These are phyloP conservation scores for Gossypium ekmanianum DNA, from an alignment of 345 rosid genomes.

Conservation along the genomic window DNA sequence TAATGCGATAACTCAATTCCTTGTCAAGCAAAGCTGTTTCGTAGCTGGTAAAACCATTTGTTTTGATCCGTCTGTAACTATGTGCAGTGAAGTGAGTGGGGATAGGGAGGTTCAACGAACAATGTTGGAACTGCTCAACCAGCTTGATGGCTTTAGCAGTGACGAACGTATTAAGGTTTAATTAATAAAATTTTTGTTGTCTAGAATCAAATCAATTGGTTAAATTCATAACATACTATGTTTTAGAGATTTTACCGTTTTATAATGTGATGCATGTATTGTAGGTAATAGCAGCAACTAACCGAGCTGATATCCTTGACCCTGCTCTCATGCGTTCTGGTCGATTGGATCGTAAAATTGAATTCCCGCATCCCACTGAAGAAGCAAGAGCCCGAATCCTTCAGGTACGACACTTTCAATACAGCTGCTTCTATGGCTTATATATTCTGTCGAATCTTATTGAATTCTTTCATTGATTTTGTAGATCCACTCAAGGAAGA, in stretches of 20 bases:
- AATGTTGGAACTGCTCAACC: constrained; percentile 96
- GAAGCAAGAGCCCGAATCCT: constrained; percentile 98
- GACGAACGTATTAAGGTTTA: constrained; percentile 95
- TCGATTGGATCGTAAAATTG: constrained; percentile 95
- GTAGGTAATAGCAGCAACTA: constrained; percentile 98
- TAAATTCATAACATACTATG: background rate
- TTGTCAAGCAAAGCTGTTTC: background rate
- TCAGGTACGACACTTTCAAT: constrained; percentile 43
- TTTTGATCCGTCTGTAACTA: constrained; percentile 1
- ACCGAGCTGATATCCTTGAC: constrained; percentile 95
- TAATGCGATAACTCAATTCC: constrained; percentile 18
- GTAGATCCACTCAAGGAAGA: constrained; percentile 98
- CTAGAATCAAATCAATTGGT: background rate
- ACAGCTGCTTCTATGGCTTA: background rate
- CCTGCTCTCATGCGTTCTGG: constrained; percentile 99
- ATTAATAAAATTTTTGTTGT: background rate
- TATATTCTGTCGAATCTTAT: background rate
- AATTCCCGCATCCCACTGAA: constrained; percentile 96
- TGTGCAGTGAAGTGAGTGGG: constrained; percentile 97
- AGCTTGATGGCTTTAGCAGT: constrained; percentile 98
- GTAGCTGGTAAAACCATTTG: background rate
- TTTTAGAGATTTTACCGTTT: background rate
- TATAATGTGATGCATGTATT: constrained; percentile 1
- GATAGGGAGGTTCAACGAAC: constrained; percentile 99
- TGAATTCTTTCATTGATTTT: constrained; percentile 8